Percentiles rank a stretch among this genome's conserved stretches.
phyloP scores from a whole-genome alignment of 2,329 filamentous ascomycete species.

The Xylaria arbuscula region DNA sequence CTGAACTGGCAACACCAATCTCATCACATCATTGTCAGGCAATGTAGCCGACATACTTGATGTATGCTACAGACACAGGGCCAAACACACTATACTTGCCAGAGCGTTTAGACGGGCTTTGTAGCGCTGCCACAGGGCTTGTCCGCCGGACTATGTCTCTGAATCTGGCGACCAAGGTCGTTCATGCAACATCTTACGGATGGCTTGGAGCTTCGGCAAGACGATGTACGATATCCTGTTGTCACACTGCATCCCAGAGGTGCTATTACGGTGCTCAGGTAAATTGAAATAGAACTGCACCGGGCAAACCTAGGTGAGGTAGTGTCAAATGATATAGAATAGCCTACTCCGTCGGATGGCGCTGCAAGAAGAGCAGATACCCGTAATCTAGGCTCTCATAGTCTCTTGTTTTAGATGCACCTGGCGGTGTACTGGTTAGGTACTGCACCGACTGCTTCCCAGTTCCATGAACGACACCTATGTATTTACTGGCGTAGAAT shows the following conservation, averaged over 20 bases:
- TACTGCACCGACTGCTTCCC: too few species aligned
- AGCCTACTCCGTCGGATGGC: background rate
- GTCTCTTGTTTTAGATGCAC: too few species aligned
- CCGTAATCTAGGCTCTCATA: background rate
- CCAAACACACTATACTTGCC: background rate
- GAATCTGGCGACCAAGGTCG: background rate
- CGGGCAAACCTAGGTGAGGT: background rate
- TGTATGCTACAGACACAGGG: background rate
- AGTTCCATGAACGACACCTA: background rate
- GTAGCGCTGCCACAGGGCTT: background rate
- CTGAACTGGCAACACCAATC: too few species aligned
- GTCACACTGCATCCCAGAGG: background rate
- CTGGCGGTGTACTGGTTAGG: too few species aligned
- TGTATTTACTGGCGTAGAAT: background rate
- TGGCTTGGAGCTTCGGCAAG: background rate
- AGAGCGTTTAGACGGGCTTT: background rate
- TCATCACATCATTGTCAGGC: background rate
- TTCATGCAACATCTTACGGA: background rate
- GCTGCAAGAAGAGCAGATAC: background rate
- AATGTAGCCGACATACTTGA: background rate
- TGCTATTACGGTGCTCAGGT: background rate
- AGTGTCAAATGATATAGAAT: background rate
- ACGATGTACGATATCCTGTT: conserved; percentile 4
- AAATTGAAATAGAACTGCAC: background rate
- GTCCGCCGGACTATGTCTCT: background rate